phyloP scores from a whole-genome alignment of 192 early-diverging fungal species.

The Phycomyces nitens region DNA sequence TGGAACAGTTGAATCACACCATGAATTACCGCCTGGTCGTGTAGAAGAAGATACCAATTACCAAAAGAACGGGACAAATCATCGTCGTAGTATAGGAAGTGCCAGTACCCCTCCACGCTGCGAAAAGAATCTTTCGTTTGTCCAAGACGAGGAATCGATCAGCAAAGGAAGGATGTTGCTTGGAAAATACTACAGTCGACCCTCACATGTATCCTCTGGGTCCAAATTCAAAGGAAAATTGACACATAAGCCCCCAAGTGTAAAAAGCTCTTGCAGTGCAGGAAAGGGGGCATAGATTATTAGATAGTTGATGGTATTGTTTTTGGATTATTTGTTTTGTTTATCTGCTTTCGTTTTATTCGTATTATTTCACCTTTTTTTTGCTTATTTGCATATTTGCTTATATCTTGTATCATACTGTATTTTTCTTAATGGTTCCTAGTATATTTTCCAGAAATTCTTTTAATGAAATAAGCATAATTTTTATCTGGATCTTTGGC shows the following conservation, averaged over 20 bases:
- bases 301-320: no score
- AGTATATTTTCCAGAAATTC: no score
- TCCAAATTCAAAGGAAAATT: neutral
- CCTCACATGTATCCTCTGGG: neutral
- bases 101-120: neutral
- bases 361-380: no score
- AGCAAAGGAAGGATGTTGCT: constrained; percentile 29
- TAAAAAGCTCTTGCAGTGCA: neutral
- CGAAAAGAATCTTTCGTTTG: neutral
- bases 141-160: constrained; percentile 5
- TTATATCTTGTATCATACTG: no score
- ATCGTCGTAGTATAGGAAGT: neutral
- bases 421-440: no score
- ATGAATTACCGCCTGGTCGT: neutral
- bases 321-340: no score
- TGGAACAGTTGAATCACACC: neutral
- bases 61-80: neutral
- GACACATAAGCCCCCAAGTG: neutral
- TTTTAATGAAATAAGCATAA: no score
- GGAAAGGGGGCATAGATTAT: neutral
- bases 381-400: no score
- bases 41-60: neutral
- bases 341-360: no score
- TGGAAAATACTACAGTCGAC: constrained; percentile 33
- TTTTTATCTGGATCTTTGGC: no score